These are phyloP conservation scores for Furcasterigmium sp. DNA, from an alignment of 2,329 filamentous ascomycete genomes.

Conservation along the genomic window DNA sequence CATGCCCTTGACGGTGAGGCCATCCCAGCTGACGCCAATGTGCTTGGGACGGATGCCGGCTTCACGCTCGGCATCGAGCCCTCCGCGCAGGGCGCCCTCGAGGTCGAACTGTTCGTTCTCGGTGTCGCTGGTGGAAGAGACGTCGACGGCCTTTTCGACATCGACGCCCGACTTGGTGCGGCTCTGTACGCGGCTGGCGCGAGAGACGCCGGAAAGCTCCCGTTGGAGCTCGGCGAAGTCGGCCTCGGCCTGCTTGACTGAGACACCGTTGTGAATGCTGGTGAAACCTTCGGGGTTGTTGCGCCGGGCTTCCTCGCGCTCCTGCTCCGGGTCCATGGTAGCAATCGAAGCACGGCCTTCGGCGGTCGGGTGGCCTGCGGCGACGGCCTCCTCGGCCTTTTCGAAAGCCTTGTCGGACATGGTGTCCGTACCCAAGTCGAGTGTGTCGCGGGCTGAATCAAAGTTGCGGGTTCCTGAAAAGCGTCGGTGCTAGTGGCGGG, in stretches of 20 bases:
- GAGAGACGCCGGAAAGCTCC: conserved; percentile 53
- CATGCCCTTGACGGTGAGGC: conserved; percentile 68
- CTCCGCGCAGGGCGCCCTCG: conserved; percentile 67
- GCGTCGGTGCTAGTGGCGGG: neutral
- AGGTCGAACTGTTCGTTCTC: conserved; percentile 65
- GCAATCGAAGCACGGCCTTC: conserved; percentile 19
- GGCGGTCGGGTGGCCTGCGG: conserved; percentile 18
- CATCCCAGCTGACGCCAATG: conserved; percentile 75
- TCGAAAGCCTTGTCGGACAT: conserved; percentile 23
- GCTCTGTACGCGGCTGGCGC: conserved; percentile 37
- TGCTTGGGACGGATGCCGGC: conserved; percentile 78
- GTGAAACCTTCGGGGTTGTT: conserved; percentile 44
- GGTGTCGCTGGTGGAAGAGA: conserved; percentile 32
- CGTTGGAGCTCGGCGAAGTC: conserved; percentile 66
- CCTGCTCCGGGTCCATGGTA: conserved; percentile 16
- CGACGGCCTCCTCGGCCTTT: conserved; percentile 22
- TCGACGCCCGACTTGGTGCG: conserved; percentile 32
- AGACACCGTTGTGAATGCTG: conserved; percentile 43
- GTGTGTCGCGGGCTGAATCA: neutral
- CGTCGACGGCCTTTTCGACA: conserved; percentile 49
- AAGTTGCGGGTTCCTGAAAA: neutral
- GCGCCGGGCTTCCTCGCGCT: conserved; percentile 31
- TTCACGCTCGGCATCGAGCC: conserved; percentile 63
- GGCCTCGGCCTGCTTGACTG: conserved; percentile 61
- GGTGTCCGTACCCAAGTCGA: neutral